Conservation (phyloP, 306 rosid genomes). For the Quercus ilex region DNA sequence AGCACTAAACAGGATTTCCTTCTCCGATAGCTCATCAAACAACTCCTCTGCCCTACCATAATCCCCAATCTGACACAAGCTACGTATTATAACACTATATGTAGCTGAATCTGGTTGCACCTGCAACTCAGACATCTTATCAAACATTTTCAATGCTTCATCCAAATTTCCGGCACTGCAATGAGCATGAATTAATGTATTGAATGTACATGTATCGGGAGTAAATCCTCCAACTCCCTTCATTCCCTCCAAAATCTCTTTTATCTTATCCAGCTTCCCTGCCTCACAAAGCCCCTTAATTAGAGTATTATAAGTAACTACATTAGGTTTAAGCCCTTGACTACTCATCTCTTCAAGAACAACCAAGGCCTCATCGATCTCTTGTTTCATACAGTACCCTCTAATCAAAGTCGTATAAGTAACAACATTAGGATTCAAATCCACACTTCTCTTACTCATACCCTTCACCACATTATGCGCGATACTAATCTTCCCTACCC, state of each 20-base stretch:
- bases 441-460: constrained; percentile 55
- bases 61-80: constrained; percentile 55
- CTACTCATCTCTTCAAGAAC: constrained; percentile 69
- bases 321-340: constrained; percentile 56
- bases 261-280: constrained; percentile 47
- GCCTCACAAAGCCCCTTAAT: constrained; percentile 79
- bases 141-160: constrained; percentile 65
- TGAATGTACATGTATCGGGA: constrained; percentile 77
- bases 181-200: constrained; percentile 61
- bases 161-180: constrained; percentile 55
- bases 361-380: constrained; percentile 59
- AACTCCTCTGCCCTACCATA: constrained; percentile 58
- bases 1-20: constrained; percentile 47
- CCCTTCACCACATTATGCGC: constrained; percentile 74
- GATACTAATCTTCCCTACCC: constrained; percentile 55
- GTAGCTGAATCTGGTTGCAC: constrained; percentile 71
- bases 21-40: constrained; percentile 58
- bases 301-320: constrained; percentile 62
- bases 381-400: constrained; percentile 65
- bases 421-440: constrained; percentile 68
- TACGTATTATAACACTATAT: constrained; percentile 61
- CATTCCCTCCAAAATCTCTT: constrained; percentile 48
- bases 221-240: constrained; percentile 34
- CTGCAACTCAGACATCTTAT: constrained; percentile 52
- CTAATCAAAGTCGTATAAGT: constrained; percentile 79